Percentiles rank a stretch among this genome's conserved stretches.
phyloP scores from a whole-genome alignment of 2,329 filamentous ascomycete species.

The Diaporthe longicolla region DNA sequence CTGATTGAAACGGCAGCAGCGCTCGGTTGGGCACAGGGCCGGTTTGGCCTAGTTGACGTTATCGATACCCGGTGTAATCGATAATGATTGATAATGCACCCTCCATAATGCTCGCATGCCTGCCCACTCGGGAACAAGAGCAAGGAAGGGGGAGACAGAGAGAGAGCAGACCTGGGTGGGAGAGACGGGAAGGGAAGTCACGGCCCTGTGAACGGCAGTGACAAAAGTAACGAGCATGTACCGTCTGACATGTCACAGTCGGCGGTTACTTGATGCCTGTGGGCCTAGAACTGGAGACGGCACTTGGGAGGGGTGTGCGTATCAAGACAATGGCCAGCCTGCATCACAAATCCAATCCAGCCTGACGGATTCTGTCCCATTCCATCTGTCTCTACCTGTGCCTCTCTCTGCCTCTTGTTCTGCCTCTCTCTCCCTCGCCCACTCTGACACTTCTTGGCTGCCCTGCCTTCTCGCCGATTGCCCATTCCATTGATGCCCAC shows the following conservation, averaged over 20 bases:
- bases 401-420: neutral
- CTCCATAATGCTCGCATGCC: neutral
- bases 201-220: constrained; percentile 9
- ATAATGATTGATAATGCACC: constrained; percentile 23
- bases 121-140: neutral
- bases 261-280: constrained; percentile 16
- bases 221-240: constrained; percentile 28
- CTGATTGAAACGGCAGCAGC: constrained; percentile 34
- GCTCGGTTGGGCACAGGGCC: constrained; percentile 26
- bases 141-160: neutral
- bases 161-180: neutral
- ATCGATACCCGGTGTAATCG: constrained; percentile 29
- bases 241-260: constrained; percentile 22
- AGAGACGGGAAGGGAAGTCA: neutral
- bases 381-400: constrained; percentile 24
- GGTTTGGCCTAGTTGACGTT: constrained; percentile 20
- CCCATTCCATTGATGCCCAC: constrained; percentile 22
- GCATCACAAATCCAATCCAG: constrained; percentile 34
- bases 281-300: constrained; percentile 6
- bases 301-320: constrained; percentile 12
- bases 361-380: constrained; percentile 28
- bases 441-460: neutral
- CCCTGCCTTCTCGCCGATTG: constrained; percentile 1
- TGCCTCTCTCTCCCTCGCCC: neutral
- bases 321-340: constrained; percentile 18